phyloP scores from a whole-genome alignment of 768 basidiomycete genomes.

The Leccinum ochraceum region DNA sequence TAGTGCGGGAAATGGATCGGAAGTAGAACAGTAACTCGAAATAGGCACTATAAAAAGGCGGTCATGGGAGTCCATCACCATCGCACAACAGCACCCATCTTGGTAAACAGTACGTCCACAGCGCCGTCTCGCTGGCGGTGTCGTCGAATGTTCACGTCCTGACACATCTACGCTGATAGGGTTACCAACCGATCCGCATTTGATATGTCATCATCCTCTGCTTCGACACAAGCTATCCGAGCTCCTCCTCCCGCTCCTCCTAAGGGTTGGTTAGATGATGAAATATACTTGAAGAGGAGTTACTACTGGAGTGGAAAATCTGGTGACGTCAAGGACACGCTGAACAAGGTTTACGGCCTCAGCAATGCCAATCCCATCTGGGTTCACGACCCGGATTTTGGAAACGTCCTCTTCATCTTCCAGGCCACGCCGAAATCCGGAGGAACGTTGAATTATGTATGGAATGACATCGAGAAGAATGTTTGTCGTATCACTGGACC shows the following conservation, averaged over 20 bases:
- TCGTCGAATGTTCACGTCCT: background rate
- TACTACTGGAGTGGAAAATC: constrained; percentile 2
- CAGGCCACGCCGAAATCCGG: too few relatives aligned
- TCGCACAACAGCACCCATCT: background rate
- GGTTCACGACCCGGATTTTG: too few relatives aligned
- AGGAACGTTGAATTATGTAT: too few relatives aligned
- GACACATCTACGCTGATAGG: background rate
- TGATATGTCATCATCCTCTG: background rate
- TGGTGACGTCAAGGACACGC: background rate
- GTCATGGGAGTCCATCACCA: too few relatives aligned
- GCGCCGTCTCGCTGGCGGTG: too few relatives aligned
- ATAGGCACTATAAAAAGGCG: too few relatives aligned
- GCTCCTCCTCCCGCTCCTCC: background rate
- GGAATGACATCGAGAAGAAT: too few relatives aligned
- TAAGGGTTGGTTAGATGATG: constrained; percentile 2
- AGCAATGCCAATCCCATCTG: too few relatives aligned
- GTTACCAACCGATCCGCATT: background rate
- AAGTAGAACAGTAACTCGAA: too few relatives aligned
- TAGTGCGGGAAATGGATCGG: too few relatives aligned
- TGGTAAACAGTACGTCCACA: background rate
- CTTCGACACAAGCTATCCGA: background rate
- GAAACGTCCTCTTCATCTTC: too few relatives aligned
- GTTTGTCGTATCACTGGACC: too few relatives aligned
- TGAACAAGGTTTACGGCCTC: background rate
- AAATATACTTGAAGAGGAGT: background rate